Base-by-base conservation (phyloP, 805 yeast genomes). In the Sungouiozyma ichnusensis region DNA sequence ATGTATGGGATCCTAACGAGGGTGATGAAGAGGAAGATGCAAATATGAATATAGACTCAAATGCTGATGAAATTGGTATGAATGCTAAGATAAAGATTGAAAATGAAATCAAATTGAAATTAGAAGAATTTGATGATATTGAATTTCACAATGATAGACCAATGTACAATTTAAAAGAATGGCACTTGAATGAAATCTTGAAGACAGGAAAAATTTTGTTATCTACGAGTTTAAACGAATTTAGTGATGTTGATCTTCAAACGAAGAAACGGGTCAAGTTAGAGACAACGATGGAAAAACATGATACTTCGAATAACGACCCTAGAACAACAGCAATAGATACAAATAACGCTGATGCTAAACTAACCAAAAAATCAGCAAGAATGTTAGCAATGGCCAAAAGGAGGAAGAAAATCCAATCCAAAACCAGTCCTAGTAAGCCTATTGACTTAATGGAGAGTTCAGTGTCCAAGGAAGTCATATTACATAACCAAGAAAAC, bases 341-440 rank as follows among this genome's bases (percentile, higher is more conserved):
- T 15, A 17, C 14, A 24, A 38, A 46, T 29, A 48, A 42, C 38
- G 40, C 20, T 46, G 7, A 35, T 5, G 32, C 35, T 16, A 17
- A 39, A 37, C 49, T 32, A 45, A 51, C 40, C 7, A 60, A 64
- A 38, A 59, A 69, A 34, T 79, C 82, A 39, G 88, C 94, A 0
- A 76, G 97, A 59, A 74, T 87, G 71, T 75, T 85, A 47, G 97
- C 96, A 1, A 77, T 90, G 85, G 95, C 95, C n/a, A 82, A 83
- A 53, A 74, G 97, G 54, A 79, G 81, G 56, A 92, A 94, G 3
- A 85, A 83, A 57, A 79, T 76, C 40, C 74, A 71, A 48, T 83
- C 85, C 1, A 77, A 74, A 50, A 62, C 72, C 8, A 62, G 33
- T n/a, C 24, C 71, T 4, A 61, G 61, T 17, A 74, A 70, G 51